These are phyloP conservation scores for Penicillium olsonii DNA, from an alignment of 2,329 filamentous ascomycete genomes.

Conservation along the genomic window DNA sequence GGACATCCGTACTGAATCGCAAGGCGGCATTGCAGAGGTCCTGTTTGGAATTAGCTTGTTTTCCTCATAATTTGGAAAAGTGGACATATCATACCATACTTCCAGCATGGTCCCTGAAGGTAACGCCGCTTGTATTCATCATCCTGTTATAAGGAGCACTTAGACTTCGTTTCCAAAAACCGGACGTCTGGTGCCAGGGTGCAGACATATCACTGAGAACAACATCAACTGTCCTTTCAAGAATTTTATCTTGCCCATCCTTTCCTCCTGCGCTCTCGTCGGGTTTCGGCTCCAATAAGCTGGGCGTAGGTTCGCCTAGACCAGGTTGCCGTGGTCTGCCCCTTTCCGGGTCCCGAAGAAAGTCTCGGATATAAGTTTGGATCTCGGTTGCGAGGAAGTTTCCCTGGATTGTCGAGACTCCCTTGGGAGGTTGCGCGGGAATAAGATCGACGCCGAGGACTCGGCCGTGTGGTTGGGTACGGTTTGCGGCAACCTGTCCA, in stretches of 20 bases:
- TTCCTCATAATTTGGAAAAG: not conserved
- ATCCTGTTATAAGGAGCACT: conserved; percentile 97
- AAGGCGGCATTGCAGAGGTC: conserved; percentile 87
- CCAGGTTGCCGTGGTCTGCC: conserved; percentile 51
- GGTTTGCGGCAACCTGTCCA: conserved; percentile 73
- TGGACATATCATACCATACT: conserved; percentile 74
- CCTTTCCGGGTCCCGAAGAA: conserved; percentile 66
- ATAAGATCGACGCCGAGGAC: conserved; percentile 94
- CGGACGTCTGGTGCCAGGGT: conserved; percentile 82
- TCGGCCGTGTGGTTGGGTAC: conserved; percentile 72
- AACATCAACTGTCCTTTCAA: conserved; percentile 73
- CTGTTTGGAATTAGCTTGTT: conserved; percentile 49
- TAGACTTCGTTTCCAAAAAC: conserved; percentile 82
- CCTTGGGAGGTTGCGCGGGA: conserved; percentile 83
- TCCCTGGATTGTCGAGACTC: conserved; percentile 92
- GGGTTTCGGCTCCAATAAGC: conserved; percentile 11
- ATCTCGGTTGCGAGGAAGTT: conserved; percentile 79
- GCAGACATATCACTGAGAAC: conserved; percentile 99
- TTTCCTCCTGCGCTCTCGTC: not conserved
- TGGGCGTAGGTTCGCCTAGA: conserved; percentile 7
- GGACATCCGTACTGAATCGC: conserved; percentile 79
- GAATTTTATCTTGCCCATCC: conserved; percentile 1
- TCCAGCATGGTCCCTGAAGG: conserved; percentile 82
- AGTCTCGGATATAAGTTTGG: conserved; percentile 74
- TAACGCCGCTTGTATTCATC: conserved; percentile 96